A percentile compares a stretch with the other conserved stretches of the same genome.
These are phyloP conservation scores for Solidago caesia DNA, from an alignment of 129 eudicot species.

Conservation along the genomic window DNA sequence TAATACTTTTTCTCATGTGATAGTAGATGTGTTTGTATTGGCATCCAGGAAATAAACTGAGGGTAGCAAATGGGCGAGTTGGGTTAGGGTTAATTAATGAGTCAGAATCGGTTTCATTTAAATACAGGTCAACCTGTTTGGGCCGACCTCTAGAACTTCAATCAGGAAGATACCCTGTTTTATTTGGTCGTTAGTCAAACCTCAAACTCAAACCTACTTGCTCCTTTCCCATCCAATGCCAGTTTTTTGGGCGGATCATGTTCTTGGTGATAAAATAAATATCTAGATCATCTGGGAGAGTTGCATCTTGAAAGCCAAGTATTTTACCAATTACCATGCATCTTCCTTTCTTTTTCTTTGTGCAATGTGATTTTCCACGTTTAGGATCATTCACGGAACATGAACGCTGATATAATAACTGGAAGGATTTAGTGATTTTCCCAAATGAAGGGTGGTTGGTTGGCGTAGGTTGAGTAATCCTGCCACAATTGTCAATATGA, in stretches of 20 bases:
- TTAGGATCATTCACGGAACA: background rate
- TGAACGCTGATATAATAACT: background rate
- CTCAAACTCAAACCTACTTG: background rate
- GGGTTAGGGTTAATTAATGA: background rate
- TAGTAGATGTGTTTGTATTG: background rate
- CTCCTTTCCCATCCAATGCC: background rate
- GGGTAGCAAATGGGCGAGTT: background rate
- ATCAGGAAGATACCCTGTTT: background rate
- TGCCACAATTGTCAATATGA: no score
- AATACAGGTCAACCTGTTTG: background rate
- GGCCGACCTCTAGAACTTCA: background rate
- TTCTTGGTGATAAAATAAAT: background rate
- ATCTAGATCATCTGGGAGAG: background rate
- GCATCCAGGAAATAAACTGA: background rate
- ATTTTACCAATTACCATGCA: background rate
- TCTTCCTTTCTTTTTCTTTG: background rate
- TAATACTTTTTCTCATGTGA: constrained; percentile 1
- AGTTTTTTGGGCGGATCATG: background rate
- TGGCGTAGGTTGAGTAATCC: background rate
- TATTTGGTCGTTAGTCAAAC: background rate
- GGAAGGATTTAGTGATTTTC: background rate
- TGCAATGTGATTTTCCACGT: background rate
- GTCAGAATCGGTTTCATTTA: background rate
- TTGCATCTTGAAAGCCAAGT: background rate
- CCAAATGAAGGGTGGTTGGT: background rate